phyloP scores from a whole-genome alignment of 306 rosid species.

The Castanea crenata region DNA sequence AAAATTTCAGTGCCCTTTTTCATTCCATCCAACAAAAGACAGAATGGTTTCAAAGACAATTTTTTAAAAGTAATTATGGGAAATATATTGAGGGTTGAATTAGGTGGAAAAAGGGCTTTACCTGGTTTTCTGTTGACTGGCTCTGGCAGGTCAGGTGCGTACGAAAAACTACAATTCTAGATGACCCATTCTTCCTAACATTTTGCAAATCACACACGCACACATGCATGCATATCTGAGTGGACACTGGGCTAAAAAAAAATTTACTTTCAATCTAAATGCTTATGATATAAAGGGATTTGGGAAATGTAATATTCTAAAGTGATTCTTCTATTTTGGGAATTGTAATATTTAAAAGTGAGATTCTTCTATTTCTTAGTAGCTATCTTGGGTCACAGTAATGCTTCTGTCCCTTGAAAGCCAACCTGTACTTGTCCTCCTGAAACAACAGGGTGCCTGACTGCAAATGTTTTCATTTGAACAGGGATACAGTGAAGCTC shows the following conservation, averaged over 20 bases:
- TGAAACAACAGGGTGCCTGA: slow-evolving; percentile 18
- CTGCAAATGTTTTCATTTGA: slow-evolving; percentile 15
- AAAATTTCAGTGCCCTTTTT: background rate
- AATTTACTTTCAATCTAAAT: background rate
- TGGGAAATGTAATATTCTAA: background rate
- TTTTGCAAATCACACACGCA: too few species aligned
- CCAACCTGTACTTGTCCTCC: background rate
- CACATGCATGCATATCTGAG: too few species aligned
- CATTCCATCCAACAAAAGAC: background rate
- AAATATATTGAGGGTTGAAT: background rate
- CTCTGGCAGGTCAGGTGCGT: background rate
- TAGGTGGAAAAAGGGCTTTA: background rate
- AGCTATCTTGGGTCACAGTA: background rate
- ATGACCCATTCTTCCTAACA: background rate
- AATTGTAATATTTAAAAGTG: background rate
- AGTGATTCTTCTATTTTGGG: background rate
- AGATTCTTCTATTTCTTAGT: background rate
- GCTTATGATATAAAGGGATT: background rate
- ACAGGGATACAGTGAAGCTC: slow-evolving; percentile 99
- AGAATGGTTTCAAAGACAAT: background rate
- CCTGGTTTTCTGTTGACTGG: background rate
- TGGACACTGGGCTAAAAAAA: background rate
- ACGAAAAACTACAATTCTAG: background rate
- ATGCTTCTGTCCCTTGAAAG: background rate
- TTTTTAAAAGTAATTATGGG: background rate